phyloP scores from a whole-genome alignment of 768 basidiomycete genomes.

The Suillus tomentosus region DNA sequence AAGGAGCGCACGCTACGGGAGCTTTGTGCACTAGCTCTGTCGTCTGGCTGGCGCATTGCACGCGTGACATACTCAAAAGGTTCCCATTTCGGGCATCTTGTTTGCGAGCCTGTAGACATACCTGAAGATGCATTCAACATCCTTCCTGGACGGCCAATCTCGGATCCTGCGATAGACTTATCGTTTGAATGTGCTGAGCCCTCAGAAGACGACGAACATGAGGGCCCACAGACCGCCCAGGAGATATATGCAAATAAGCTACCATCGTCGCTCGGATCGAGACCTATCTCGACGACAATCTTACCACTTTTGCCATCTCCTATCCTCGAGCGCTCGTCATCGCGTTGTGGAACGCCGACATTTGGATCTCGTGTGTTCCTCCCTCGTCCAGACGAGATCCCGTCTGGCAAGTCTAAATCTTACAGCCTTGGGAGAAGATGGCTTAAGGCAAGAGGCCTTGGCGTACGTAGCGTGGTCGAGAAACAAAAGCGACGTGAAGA shows the following conservation, averaged over 20 bases:
- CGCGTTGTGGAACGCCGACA: constrained; percentile 62
- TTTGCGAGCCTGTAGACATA: constrained; percentile 62
- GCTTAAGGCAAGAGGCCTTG: constrained; percentile 33
- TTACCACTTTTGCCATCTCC: constrained; percentile 24
- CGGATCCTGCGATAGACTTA: neutral
- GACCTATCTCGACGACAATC: constrained; percentile 7
- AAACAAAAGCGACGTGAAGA: constrained; percentile 19
- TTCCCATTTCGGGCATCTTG: constrained; percentile 70
- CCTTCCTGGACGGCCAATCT: neutral
- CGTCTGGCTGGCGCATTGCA: constrained; percentile 63
- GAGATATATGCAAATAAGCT: neutral
- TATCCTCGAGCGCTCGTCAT: constrained; percentile 46
- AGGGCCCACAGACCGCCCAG: neutral
- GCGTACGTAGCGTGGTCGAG: constrained; percentile 27
- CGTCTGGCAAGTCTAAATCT: constrained; percentile 17
- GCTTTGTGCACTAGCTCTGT: constrained; percentile 50
- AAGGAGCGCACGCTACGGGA: constrained; percentile 74
- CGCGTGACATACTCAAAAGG: constrained; percentile 60
- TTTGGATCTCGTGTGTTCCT: constrained; percentile 53
- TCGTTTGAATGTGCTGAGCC: constrained; percentile 4
- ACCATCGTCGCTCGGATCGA: neutral
- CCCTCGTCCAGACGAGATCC: constrained; percentile 30
- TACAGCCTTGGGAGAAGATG: constrained; percentile 25
- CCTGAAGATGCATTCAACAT: constrained; percentile 38
- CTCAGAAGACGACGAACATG: constrained; percentile 3